Conservation (phyloP, 257 asterid species). For the Schizonepeta tenuifolia region DNA sequence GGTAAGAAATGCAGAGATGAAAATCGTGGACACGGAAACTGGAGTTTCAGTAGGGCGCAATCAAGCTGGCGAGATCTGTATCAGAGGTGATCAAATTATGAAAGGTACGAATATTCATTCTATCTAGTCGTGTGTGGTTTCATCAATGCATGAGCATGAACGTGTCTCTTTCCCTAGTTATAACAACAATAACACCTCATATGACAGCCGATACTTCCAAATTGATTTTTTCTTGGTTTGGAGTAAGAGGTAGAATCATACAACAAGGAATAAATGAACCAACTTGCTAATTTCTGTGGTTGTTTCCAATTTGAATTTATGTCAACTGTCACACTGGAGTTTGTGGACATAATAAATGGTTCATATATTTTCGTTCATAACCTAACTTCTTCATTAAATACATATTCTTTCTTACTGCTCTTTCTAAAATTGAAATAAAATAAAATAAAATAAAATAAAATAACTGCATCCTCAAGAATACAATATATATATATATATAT, state of each 20-base stretch:
- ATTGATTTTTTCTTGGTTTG: background rate
- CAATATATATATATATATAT: too few relatives aligned
- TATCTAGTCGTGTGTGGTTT: too few relatives aligned
- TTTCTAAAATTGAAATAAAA: too few relatives aligned
- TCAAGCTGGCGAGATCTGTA: constrained; percentile 86
- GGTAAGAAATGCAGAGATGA: constrained; percentile 91
- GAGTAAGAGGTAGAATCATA: background rate
- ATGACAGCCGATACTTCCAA: background rate
- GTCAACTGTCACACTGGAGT: background rate
- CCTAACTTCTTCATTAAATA: background rate
- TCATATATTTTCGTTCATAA: background rate
- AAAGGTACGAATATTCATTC: constrained; percentile 53
- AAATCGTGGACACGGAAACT: constrained; percentile 67
- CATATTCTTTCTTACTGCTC: too few relatives aligned
- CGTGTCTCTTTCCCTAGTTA: too few relatives aligned
- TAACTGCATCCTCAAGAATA: background rate
- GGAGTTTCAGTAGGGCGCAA: constrained; percentile 71
- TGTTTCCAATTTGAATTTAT: background rate
- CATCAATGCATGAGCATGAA: too few relatives aligned
- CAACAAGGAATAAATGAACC: background rate
- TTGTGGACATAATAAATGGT: background rate
- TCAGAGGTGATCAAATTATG: constrained; percentile 93
- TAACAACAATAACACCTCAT: too few relatives aligned
- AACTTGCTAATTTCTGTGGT: background rate
- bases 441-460: too few relatives aligned